phyloP scores from a whole-genome alignment of 148 eudicot genomes.

The Camellia lanceoleosa region DNA sequence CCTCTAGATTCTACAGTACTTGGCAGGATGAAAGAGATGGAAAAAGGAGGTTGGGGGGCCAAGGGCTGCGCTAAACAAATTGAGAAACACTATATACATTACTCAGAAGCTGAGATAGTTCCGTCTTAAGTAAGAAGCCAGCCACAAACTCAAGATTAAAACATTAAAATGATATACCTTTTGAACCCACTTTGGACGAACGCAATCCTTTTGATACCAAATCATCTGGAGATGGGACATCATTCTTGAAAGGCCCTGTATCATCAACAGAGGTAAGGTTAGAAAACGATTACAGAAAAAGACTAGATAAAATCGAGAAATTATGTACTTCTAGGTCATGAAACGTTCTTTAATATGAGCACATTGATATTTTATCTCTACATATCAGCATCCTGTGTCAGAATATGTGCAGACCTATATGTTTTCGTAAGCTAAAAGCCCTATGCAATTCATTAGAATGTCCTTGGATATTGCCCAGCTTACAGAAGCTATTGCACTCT shows the following conservation, averaged over 20 bases:
- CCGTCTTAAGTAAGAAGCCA: background rate
- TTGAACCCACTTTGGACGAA: constrained; percentile 36
- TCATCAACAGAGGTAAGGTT: constrained; percentile 20
- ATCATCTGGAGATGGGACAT: constrained; percentile 87
- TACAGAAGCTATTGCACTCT: constrained; percentile 39
- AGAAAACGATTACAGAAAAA: constrained; percentile 12
- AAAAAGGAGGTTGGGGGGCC: too few species aligned
- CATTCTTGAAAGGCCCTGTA: constrained; percentile 89
- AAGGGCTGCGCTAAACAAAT: too few species aligned
- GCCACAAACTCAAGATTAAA: constrained; percentile 1
- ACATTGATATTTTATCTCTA: background rate
- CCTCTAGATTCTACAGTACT: background rate
- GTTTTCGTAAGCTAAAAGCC: constrained; percentile 47
- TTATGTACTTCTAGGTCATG: background rate
- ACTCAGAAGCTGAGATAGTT: too few species aligned
- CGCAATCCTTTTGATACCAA: constrained; percentile 52
- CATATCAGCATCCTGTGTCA: constrained; percentile 14
- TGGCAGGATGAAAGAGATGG: background rate
- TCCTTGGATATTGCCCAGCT: constrained; percentile 34
- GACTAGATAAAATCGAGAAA: background rate
- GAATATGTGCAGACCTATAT: constrained; percentile 62
- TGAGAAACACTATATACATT: too few species aligned
- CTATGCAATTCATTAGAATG: constrained; percentile 42
- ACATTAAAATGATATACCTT: constrained; percentile 41
- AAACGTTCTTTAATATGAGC: background rate